Evolutionary conservation across 345 rosid genomes (phyloP), one percentile per base, ranked within the genome.

Genomic region (Geranium brycei): DNA sequence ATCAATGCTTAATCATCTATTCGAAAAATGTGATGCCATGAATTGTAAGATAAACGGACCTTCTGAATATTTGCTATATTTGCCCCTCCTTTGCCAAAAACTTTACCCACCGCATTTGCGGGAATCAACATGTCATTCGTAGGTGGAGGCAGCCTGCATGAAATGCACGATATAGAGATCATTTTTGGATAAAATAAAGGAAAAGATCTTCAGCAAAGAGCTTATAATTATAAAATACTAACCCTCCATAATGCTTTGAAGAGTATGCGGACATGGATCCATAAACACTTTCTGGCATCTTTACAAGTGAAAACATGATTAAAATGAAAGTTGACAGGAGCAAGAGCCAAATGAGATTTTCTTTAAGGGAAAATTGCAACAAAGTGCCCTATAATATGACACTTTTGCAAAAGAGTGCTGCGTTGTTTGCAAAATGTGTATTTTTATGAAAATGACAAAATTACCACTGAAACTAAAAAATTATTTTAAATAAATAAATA

Each of bases 51-150:
- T 64, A 40, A 68, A 70, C 76, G 64, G 68, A 93, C 99, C 95
- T 86, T 85, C 68, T 90, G 83, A 60, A 93, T 86, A 75, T 90
- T 93, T 68, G 85, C 80, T 73, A 93, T 74, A 76, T 93, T 93
- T 59, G 87, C 78, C 64, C 99, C 99, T 65, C 85, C 91, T 85
- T 80, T 93, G 59, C 99, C 99, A 71, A 93, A 68, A 59, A 93
- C 99, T 83, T 86, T 93, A 70, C 92, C 81, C 12, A 90, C 86
- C 23, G 99, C 91, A 81, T 77, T 80, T 51, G 87, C 81, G 65
- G 99, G 99, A 71, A 93, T 77, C 78, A 87, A 67, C 69, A 90
- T 80, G 74, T 93, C 99, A 63, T 82, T 73, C 18, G 90, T 79
- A 38, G 85, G 69, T 32, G 85, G 58, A 66, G 87, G 66, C 74